These are phyloP conservation scores for Tetrapisispora phaffii DNA, from an alignment of 805 yeast genomes.

Conservation along the genomic window DNA sequence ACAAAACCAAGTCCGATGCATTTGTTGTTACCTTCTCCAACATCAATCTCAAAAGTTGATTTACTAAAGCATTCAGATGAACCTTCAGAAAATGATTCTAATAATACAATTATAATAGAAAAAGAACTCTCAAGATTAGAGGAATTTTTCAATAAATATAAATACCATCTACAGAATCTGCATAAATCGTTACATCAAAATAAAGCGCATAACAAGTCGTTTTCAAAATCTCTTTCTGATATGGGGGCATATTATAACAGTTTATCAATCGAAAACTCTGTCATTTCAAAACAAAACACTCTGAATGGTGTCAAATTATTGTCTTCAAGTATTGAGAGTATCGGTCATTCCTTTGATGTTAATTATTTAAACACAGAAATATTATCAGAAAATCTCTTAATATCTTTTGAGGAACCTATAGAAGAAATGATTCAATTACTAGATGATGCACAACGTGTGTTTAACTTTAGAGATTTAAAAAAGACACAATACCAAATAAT, in stretches of 20 bases:
- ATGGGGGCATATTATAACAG: constrained; percentile 65
- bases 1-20: constrained; percentile 49
- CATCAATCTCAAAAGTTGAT: constrained; percentile 34
- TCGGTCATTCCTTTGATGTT: constrained; percentile 80
- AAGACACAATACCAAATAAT: constrained; percentile 40
- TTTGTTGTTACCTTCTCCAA: constrained; percentile 52
- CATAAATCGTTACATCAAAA: constrained; percentile 23
- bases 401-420: constrained; percentile 32
- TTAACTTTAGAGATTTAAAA: constrained; percentile 51
- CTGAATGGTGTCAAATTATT: constrained; percentile 27
- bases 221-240: constrained; percentile 60
- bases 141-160: constrained; percentile 20
- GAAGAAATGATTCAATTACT: constrained; percentile 30
- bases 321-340: constrained; percentile 55
- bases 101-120: constrained; percentile 29
- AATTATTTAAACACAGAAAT: constrained; percentile 45
- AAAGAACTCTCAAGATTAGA: constrained; percentile 35
- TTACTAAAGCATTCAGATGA: not conserved
- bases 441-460: constrained; percentile 33
- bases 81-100: not conserved
- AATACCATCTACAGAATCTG: constrained; percentile 18
- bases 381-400: constrained; percentile 32
- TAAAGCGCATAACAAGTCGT: constrained; percentile 37
- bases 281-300: constrained; percentile 42
- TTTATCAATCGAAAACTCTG: constrained; percentile 45